Evolutionary conservation across 2,329 filamentous ascomycete species (phyloP), one percentile per base, ranked within the genome.

Genomic region (Zasmidium angulare): DNA sequence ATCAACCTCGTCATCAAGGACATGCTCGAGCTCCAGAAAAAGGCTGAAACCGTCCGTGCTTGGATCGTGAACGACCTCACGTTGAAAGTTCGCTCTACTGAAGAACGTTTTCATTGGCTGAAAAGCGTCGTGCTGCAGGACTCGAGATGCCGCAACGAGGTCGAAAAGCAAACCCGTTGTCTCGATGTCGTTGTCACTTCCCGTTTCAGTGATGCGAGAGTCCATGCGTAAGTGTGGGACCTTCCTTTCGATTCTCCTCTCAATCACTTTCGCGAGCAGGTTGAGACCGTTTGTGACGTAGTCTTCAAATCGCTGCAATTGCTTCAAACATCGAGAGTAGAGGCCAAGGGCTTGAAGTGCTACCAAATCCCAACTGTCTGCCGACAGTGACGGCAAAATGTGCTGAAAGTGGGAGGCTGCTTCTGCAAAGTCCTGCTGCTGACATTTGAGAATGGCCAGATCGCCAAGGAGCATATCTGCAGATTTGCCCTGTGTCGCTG

Each of bases 291-390:
- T 87, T 22, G 85, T 84, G 17, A 93, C 86, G 68, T 92, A 96
- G 62, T 96, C 91, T 54, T 93, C 89, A 60, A 86, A 86, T 14
- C 86, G 85, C 51, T 89, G 81, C 24, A 96, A 82, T 66, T 90
- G 84, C 64, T 89, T 88, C 24, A 99, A 81, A 72, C 93, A 98
- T 51, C 85, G 84, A 0, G 90, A 85, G 72, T 97, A 95, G 82
- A 97, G 89, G 64, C 90, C 85, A 4, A 98, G 82, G 83, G 96
- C 90, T 0, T 89, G 89, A 2, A 91, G 79, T 71, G 98, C 92
- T 12, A 96, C 80, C 0, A 88, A 79, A 55, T 84, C 86, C 93
- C 95, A 98, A 49, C 87, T 85, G 58, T 84, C 86, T 58, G 88
- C 86, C 0, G 88, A 89, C 67, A 95, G 96, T 62, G 90, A 89